Evolutionary conservation across 1,284 basidiomycete genomes (phyloP).

Genomic region (Tylopilus sp.): DNA sequence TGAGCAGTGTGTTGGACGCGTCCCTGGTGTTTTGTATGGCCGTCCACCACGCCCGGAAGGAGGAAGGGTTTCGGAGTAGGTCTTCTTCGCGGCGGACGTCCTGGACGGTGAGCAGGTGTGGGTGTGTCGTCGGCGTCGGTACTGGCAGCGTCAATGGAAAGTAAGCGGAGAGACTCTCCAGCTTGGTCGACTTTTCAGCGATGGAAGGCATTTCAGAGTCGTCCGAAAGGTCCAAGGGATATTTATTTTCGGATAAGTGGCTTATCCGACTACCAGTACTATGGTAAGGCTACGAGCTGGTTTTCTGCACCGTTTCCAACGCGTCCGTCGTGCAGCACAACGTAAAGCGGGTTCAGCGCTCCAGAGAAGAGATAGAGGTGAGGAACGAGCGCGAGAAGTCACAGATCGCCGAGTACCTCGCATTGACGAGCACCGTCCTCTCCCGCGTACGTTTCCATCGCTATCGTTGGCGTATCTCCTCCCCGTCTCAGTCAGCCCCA

Average conservation of each 20-base stretch:
- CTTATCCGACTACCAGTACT: slow-evolving; percentile 1
- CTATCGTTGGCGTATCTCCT: background rate
- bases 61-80: slow-evolving; percentile 86
- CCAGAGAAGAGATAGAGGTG: slow-evolving; percentile 59
- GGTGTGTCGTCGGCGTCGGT: slow-evolving; percentile 76
- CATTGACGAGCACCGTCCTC: slow-evolving; percentile 63
- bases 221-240: background rate
- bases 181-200: slow-evolving; percentile 39
- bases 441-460: slow-evolving; percentile 47
- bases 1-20: slow-evolving; percentile 51
- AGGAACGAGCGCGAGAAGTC: slow-evolving; percentile 65
- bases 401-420: slow-evolving; percentile 71
- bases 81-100: slow-evolving; percentile 93
- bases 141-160: slow-evolving; percentile 85
- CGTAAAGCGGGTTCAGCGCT: slow-evolving; percentile 65
- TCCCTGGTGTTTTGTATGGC: slow-evolving; percentile 80
- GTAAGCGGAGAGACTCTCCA: slow-evolving; percentile 50
- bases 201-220: slow-evolving; percentile 49
- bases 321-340: slow-evolving; percentile 54
- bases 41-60: slow-evolving; percentile 88
- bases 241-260: slow-evolving; percentile 8
- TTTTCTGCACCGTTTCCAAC: slow-evolving; percentile 2
- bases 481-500: slow-evolving; percentile 29
- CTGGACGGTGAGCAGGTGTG: slow-evolving; percentile 67
- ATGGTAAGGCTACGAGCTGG: slow-evolving; percentile 25